Base-by-base conservation (phyloP, 2,329 filamentous ascomycete genomes). In the Colletotrichum tropicicola region DNA sequence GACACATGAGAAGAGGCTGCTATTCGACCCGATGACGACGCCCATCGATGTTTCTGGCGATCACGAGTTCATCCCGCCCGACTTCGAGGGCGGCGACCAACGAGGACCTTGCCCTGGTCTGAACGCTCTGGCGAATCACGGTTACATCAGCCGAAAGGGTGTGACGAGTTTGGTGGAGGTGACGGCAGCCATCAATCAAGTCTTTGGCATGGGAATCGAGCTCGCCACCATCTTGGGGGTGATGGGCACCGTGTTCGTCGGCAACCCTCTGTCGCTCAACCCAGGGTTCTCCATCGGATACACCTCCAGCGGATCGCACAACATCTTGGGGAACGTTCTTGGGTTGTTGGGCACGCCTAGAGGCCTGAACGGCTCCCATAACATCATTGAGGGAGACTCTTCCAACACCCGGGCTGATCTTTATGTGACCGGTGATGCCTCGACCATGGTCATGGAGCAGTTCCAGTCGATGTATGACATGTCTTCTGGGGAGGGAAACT, bases 221-320 rank as follows among this genome's bases (percentile, higher is more conserved):
- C 68, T 84, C 0, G 73, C 75, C 2, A 74, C 75, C 2, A 59
- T 84, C 5, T 70, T 83, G 3, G 77, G 79, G n/a, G 72, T 80
- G 4, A 78, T 83, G 72, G 82, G 82, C 6, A 82, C 80, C 13
- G 79, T 82, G 10, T 80, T 80, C 68, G 79, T 79, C 4, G 85
- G 85, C 2, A 82, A 87, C 64, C 80, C 82, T 6, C 67, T 86
- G 0, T 85, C 85, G 0, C 65, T 84, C 1, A 75, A 79, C 43
- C 83, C 79, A 2, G 78, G 82, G 3, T 86, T 84, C 72, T 87
- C 84, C 1, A 86, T 87, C 41, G 84, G 84, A 10, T 82, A 82
- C n/a, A 72, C 76, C 35, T 75, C 73, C 57, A 67, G 67, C 25
- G 72, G 71, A 51, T 75, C 77, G 13, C 75, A 77, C 60, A 79